Percentiles rank a stretch among this genome's conserved stretches.
Evolutionary conservation across 805 yeast species (phyloP).

Genomic region (Debaryomyces castellii): DNA sequence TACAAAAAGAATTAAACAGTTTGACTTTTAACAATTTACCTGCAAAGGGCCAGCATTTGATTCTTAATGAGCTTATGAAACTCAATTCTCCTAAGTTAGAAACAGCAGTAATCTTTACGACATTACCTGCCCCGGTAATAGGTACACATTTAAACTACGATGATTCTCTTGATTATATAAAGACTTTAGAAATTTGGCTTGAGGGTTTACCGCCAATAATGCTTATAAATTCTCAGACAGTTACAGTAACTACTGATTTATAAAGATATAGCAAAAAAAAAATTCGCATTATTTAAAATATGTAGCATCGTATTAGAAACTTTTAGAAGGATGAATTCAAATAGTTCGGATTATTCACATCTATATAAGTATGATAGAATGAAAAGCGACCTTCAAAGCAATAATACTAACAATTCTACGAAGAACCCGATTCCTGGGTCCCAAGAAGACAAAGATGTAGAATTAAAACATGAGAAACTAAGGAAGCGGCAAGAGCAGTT

Average conservation of each 20-base stretch:
- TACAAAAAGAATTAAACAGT: constrained; percentile 35
- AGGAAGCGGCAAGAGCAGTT: constrained; percentile 50
- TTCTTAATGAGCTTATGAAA: constrained; percentile 82
- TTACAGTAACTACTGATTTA: constrained; percentile 93
- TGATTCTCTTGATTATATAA: constrained; percentile 73
- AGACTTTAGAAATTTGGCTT: constrained; percentile 77
- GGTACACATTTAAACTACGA: constrained; percentile 74
- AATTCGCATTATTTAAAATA: neutral
- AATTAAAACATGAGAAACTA: constrained; percentile 33
- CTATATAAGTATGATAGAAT: constrained; percentile 3
- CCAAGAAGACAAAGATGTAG: constrained; percentile 5
- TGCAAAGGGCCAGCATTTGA: constrained; percentile 85
- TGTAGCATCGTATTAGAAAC: neutral
- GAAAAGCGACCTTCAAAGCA: constrained; percentile 4
- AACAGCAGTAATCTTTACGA: constrained; percentile 80
- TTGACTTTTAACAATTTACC: constrained; percentile 82
- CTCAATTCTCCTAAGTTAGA: constrained; percentile 48
- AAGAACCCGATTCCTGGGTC: neutral
- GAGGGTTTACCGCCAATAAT: constrained; percentile 79
- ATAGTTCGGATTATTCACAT: neutral
- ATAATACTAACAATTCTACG: constrained; percentile 12
- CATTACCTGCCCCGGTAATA: constrained; percentile 82
- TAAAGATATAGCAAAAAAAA: constrained; percentile 22
- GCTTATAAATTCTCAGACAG: constrained; percentile 85
- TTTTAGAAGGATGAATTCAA: neutral